Percentiles rank a stretch among this genome's conserved stretches.
Conservation (phyloP, 129 eudicot genomes). For the Centaurea solstitialis region DNA sequence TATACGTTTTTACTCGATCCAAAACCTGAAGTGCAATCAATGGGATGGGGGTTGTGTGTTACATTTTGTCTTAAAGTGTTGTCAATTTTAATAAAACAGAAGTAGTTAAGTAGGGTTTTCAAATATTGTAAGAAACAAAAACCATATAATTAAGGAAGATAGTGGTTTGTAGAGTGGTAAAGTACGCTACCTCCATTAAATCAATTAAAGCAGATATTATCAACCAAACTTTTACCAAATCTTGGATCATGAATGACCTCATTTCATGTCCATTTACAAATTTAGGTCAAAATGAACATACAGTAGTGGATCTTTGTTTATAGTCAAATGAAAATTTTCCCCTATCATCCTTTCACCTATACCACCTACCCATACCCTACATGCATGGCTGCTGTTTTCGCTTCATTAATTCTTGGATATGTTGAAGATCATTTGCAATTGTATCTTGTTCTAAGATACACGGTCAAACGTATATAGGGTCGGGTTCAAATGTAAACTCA, state of each 20-base stretch:
- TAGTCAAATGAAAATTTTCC: conserved; percentile 6
- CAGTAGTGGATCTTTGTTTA: conserved; percentile 26
- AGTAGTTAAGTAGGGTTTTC: neutral
- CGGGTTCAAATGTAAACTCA: too few relatives aligned
- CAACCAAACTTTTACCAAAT: conserved; percentile 50
- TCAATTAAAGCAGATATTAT: conserved; percentile 6
- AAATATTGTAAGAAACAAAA: neutral
- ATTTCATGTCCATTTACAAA: conserved; percentile 20
- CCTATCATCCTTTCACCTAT: conserved; percentile 22
- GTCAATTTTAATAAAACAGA: neutral
- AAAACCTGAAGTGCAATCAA: too few relatives aligned
- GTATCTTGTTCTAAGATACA: neutral
- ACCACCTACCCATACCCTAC: conserved; percentile 19
- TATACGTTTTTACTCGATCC: neutral
- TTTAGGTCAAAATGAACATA: neutral
- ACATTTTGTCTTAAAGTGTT: neutral
- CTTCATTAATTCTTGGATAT: neutral
- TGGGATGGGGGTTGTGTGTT: too few relatives aligned
- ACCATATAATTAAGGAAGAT: conserved; percentile 10
- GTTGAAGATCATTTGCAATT: neutral
- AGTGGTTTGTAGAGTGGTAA: conserved; percentile 43
- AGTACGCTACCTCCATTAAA: conserved; percentile 37
- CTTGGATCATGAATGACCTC: conserved; percentile 31
- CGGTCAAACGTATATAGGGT: too few relatives aligned
- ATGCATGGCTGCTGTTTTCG: neutral